phyloP scores from a whole-genome alignment of 2,329 filamentous ascomycete genomes.

The Passalora sequoiae region DNA sequence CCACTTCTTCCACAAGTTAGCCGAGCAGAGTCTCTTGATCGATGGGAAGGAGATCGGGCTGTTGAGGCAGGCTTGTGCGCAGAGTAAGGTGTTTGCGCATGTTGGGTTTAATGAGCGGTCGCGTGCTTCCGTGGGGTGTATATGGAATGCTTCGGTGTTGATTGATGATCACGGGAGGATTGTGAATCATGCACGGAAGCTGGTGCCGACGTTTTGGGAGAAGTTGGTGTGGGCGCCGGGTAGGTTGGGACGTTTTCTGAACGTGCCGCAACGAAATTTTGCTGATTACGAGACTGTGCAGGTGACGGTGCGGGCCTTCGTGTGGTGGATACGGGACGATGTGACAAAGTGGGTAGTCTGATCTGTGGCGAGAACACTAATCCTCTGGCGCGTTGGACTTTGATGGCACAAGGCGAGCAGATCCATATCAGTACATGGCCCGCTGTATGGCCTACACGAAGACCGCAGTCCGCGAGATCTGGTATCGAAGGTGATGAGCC shows the following conservation, averaged over 20 bases:
- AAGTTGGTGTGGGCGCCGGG: slow-evolving; percentile 51
- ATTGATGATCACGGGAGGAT: slow-evolving; percentile 44
- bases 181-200: slow-evolving; percentile 50
- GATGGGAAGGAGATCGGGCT: slow-evolving; percentile 45
- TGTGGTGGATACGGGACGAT: slow-evolving; percentile 41
- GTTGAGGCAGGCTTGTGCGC: slow-evolving; percentile 39
- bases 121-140: slow-evolving; percentile 40
- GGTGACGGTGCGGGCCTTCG: slow-evolving; percentile 50
- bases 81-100: slow-evolving; percentile 40
- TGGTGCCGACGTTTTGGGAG: slow-evolving; percentile 54
- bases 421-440: slow-evolving; percentile 55
- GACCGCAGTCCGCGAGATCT: too few species aligned
- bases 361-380: slow-evolving; percentile 58
- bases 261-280: too few species aligned
- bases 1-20: slow-evolving; percentile 45
- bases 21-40: slow-evolving; percentile 41
- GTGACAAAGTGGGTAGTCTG: slow-evolving; percentile 47
- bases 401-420: slow-evolving; percentile 54
- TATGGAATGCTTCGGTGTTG: slow-evolving; percentile 51
- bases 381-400: slow-evolving; percentile 48
- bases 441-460: slow-evolving; percentile 48
- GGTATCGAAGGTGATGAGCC: too few species aligned
- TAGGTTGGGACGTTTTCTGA: too few species aligned
- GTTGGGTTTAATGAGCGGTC: slow-evolving; percentile 50
- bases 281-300: too few species aligned